A percentile compares a stretch with the other conserved stretches of the same genome.
phyloP scores from a whole-genome alignment of 208 protist species.

The Acanthamoeba castellanii region DNA sequence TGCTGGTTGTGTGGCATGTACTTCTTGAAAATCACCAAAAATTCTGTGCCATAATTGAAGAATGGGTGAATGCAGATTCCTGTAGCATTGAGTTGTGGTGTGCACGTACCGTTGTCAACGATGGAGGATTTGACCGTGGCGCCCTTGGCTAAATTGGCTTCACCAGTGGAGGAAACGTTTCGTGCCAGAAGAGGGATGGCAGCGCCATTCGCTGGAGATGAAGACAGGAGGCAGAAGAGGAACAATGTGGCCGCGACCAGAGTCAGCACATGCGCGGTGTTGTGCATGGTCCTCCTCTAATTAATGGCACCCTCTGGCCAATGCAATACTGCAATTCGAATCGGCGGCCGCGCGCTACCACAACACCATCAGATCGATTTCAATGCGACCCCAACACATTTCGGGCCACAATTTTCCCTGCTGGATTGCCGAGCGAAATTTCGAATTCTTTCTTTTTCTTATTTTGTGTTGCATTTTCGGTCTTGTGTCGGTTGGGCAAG shows the following conservation, averaged over 20 bases:
- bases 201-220: neutral
- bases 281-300: neutral
- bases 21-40: conserved; percentile 65
- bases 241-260: neutral
- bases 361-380: too few species aligned
- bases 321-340: too few species aligned
- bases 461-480: too few species aligned
- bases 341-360: too few species aligned
- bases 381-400: too few species aligned
- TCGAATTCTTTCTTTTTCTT: too few species aligned
- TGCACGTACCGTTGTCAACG: neutral
- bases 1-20: conserved; percentile 55
- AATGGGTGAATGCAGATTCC: neutral
- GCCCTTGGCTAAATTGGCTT: neutral
- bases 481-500: too few species aligned
- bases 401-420: too few species aligned
- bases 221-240: neutral
- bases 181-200: neutral
- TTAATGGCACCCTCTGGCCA: too few species aligned
- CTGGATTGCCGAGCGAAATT: too few species aligned
- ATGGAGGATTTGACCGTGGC: conserved; percentile 5
- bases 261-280: neutral
- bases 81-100: too few species aligned
- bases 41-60: neutral
- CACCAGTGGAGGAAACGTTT: neutral